Evolutionary conservation across 2,329 filamentous ascomycete genomes (phyloP), one percentile per base, ranked within the genome.

Genomic region (Bipolaris gigantea): DNA sequence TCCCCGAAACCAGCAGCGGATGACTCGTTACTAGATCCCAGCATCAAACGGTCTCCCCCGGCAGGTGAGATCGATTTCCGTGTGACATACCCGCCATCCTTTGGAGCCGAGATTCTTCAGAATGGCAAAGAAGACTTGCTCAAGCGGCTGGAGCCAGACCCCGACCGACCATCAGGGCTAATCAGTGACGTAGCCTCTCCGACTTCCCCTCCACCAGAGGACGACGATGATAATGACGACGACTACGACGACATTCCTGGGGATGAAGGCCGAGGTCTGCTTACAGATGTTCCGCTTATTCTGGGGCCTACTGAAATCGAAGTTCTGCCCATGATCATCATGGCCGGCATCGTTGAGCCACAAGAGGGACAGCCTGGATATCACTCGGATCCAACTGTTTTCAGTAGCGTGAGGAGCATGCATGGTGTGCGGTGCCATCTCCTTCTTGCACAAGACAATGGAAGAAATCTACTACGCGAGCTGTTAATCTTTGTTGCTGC

Each of bases 401-500:
- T 80, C 36, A 81, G 80, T 57, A 82, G 81, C 9, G 76, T 81
- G 3, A 78, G 91, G 69, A 96, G 93, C 69, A 86, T 96, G 76
- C 92, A 97, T 73, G 90, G 92, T 57, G 90, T 93, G 1, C 82
- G 93, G 19, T 97, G 92, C 67, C 89, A 95, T 69, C 89, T 97
- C 69, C 84, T 97, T 45, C 80, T 97, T 38, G 92, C 92, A 0
- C 85, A 96, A 56, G 92, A 96, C 68, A 95, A 91, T 58, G 93
- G 93, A 3, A 87, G 92, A 63, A 96, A 95, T 69, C 80, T 97
- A 4, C 80, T 97, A 1, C 83, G 93, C 51, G 93, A 97, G 73
- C 84, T 97, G 67, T 81, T 97, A 39, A 95, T 97, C 54, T 97
- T 97, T 72, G 96, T 97, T 59, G 93, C 93, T 5, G 92, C 96